Base-by-base conservation (phyloP, 768 basidiomycete genomes). In the Sistotremastrum suecicum region DNA sequence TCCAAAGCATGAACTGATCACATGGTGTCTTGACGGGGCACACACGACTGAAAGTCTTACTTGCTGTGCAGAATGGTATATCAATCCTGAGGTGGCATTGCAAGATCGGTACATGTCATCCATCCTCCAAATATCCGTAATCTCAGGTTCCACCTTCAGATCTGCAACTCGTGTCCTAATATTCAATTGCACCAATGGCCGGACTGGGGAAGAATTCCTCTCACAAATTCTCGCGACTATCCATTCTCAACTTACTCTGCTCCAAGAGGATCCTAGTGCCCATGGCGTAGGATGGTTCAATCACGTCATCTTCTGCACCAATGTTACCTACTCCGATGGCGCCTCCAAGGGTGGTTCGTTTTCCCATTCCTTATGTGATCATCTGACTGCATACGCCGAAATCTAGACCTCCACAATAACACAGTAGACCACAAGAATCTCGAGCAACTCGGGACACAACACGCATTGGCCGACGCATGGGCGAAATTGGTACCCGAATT, bases 11-110 rank as follows among this genome's bases (percentile, higher is more conserved):
- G 42, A 61, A 1, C 55, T 61, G 10, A 68, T 74, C 5, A 83
- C 75, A 3, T 98, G 95, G 95, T 88, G 80, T 60, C 66, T 99
- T 8, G 95, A 98, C 58, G 95, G 95, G 1, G 92, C 95, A 7
- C 95, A 99, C 60, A 99, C 95, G 0, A 63, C 74, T 8, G 95
- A 98, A 58, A 95, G 90, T 56, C 67, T 99, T 31, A 70, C 74
- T 39, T 89, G 78, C 49, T 94, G 92, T 53, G 73, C 85, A 9
- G 67, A 87, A 48, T 99, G 95, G 95, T 95, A 85, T 58, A 79
- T 76, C 40, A 70, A 64, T 42, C 77, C 79, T 7, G 67, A 65
- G 1, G 66, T 75, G 37, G 75, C 72, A 5, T 53, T 84, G 43
- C 55, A 42, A 8, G 42, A 34, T 34, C n/a, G 28, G 9, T 36